Evolutionary conservation across 805 yeast genomes (phyloP).

Genomic region (Candida ascalaphidarum): DNA sequence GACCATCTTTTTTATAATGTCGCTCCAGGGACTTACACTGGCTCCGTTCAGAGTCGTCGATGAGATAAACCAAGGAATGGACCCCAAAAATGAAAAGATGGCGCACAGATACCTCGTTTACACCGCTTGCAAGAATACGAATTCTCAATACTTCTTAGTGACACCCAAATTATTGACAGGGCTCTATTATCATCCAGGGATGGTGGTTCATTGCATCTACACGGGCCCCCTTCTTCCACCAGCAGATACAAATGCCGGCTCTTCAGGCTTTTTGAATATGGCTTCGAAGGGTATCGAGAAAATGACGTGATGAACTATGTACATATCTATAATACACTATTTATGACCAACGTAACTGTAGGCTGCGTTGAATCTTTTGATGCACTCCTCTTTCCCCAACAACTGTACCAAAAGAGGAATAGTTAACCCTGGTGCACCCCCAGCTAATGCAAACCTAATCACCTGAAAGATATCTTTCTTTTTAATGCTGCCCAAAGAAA

Average conservation of each 20-base stretch:
- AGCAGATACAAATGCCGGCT: conserved; percentile 5
- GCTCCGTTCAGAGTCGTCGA: conserved; percentile 95
- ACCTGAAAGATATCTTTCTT: conserved; percentile 45
- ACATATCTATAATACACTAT: no score
- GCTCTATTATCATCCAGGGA: conserved; percentile 64
- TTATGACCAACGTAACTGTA: not conserved
- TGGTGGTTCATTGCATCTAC: conserved; percentile 78
- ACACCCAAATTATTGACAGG: conserved; percentile 86
- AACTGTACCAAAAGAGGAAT: conserved; percentile 49
- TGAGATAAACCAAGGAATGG: conserved; percentile 99
- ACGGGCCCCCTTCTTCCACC: conserved; percentile 27
- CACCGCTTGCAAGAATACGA: conserved; percentile 54
- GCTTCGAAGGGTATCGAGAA: no score
- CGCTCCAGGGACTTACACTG: conserved; percentile 78
- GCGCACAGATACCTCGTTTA: conserved; percentile 82
- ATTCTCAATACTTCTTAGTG: conserved; percentile 81
- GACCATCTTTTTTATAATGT: conserved; percentile 81
- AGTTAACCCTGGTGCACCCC: conserved; percentile 61
- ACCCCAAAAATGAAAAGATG: conserved; percentile 79
- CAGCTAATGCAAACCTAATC: conserved; percentile 62
- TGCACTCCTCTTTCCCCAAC: conserved; percentile 38
- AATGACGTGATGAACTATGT: no score
- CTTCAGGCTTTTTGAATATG: no score
- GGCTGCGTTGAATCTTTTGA: conserved; percentile 10
- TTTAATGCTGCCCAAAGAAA: conserved; percentile 3